A percentile compares a stretch with the other conserved stretches of the same genome.
Conservation (phyloP, 805 yeast species). For the Schwanniomyces occidentalis region DNA sequence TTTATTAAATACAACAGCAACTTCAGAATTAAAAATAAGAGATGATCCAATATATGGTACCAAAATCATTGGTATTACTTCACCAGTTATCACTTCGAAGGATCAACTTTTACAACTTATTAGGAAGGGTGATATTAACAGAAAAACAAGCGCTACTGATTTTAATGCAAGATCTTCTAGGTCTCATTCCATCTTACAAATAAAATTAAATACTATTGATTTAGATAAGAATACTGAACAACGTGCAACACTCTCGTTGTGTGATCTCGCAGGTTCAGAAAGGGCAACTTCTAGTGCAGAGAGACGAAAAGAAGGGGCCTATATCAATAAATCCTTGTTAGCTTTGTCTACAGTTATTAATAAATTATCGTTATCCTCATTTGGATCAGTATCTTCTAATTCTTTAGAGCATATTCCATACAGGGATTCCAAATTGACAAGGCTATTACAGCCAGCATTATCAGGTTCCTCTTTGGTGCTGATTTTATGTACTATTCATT, state of each 20-base stretch:
- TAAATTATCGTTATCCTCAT: slow-evolving; percentile 53
- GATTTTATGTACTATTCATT: slow-evolving; percentile 83
- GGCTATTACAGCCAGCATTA: slow-evolving; percentile 87
- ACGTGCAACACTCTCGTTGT: slow-evolving; percentile 70
- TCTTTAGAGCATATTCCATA: slow-evolving; percentile 74
- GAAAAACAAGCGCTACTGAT: slow-evolving; percentile 88
- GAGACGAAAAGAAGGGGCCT: slow-evolving; percentile 91
- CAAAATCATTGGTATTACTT: slow-evolving; percentile 70
- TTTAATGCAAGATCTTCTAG: slow-evolving; percentile 85
- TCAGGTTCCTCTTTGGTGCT: slow-evolving; percentile 84
- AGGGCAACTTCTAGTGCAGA: slow-evolving; percentile 72
- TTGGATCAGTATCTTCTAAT: slow-evolving; percentile 21
- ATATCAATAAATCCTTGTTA: slow-evolving; percentile 83
- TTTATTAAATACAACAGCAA: slow-evolving; percentile 47
- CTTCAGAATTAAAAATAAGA: slow-evolving; percentile 66
- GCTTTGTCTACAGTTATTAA: slow-evolving; percentile 93
- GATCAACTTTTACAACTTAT: slow-evolving; percentile 63
- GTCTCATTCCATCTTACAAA: slow-evolving; percentile 85
- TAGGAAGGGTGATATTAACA: slow-evolving; percentile 64
- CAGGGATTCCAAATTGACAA: slow-evolving; percentile 88
- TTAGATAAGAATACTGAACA: slow-evolving; percentile 37
- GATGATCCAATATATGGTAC: slow-evolving; percentile 77
- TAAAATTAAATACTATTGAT: slow-evolving; percentile 53
- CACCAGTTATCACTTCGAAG: slow-evolving; percentile 55
- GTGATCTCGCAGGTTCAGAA: slow-evolving; percentile 98